phyloP scores from a whole-genome alignment of 192 early-diverging fungal species.

The Podila minutissima region DNA sequence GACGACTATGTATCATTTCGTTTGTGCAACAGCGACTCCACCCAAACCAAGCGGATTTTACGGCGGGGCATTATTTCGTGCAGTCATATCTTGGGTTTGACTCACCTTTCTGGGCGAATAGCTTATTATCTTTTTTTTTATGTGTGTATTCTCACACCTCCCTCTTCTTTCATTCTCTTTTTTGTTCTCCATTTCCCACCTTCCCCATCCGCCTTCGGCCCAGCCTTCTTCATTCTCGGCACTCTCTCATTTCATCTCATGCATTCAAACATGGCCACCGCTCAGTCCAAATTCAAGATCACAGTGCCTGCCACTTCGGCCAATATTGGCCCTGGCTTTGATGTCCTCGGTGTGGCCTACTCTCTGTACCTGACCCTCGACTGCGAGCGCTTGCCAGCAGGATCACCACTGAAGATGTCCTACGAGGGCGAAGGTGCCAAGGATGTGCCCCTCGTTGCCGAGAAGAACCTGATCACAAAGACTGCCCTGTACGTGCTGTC shows the following conservation, averaged over 20 bases:
- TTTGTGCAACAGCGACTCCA: neutral
- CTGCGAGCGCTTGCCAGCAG: constrained; percentile 48
- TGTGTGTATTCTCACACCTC: neutral
- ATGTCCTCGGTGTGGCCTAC: constrained; percentile 91
- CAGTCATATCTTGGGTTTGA: constrained; percentile 2
- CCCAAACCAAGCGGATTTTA: neutral
- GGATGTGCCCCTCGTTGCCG: constrained; percentile 83
- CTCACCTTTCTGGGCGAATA: neutral
- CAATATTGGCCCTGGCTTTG: constrained; percentile 98
- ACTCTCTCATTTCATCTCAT: neutral
- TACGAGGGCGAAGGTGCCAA: constrained; percentile 74
- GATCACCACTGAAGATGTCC: constrained; percentile 55
- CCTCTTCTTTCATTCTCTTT: neutral
- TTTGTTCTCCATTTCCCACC: neutral
- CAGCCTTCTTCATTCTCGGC: neutral
- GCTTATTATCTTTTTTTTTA: neutral
- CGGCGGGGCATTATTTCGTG: neutral
- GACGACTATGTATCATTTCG: neutral
- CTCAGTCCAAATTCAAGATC: constrained; percentile 67
- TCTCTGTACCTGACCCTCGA: constrained; percentile 86
- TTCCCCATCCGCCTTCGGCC: neutral
- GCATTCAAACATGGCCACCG: constrained; percentile 7
- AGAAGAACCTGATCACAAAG: constrained; percentile 90
- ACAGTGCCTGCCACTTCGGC: constrained; percentile 95
- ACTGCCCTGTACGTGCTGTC: constrained; percentile 90